Percentiles rank a stretch among this genome's conserved stretches.
Evolutionary conservation across 73 alveolate genomes (phyloP).

Genomic region (Paramecium sonneborni): DNA sequence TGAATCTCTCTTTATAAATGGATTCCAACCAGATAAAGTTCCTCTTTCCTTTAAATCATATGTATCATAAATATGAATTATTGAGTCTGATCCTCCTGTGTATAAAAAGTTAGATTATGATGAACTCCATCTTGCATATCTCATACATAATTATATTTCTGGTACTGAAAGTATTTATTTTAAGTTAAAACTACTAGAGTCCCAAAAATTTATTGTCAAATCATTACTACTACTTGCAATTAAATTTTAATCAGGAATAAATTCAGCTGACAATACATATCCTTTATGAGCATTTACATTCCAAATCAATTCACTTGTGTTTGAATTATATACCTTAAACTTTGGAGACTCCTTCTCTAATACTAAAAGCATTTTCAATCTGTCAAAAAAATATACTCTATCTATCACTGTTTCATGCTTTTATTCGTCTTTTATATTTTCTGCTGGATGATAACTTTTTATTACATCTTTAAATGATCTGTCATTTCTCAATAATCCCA

Average conservation of each 20-base stretch:
- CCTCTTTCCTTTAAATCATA: conserved; percentile 82
- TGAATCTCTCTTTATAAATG: conserved; percentile 71
- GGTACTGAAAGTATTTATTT: conserved; percentile 76
- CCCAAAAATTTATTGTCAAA: conserved; percentile 96
- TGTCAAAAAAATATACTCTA: conserved; percentile 89
- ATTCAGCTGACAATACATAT: conserved; percentile 94
- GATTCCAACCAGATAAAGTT: conserved; percentile 86
- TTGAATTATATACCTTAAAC: conserved; percentile 91
- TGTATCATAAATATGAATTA: conserved; percentile 91
- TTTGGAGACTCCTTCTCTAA: conserved; percentile 94
- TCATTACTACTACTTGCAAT: conserved; percentile 96
- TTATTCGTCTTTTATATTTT: conserved; percentile 83
- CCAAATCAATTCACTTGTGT: conserved; percentile 81
- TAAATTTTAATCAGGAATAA: conserved; percentile 80
- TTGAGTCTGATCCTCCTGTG: conserved; percentile 96
- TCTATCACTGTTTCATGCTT: conserved; percentile 95
- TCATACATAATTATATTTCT: conserved; percentile 59
- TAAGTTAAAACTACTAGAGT: conserved; percentile 85
- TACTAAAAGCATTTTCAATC: conserved; percentile 89
- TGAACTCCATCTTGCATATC: conserved; percentile 65
- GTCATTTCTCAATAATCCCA: conserved; percentile 94
- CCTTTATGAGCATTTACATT: conserved; percentile 93
- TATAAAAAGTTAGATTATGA: conserved; percentile 67
- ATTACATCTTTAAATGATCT: conserved; percentile 93
- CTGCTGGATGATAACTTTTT: conserved; percentile 87